These are phyloP conservation scores for Mycena polygramma DNA, from an alignment of 768 basidiomycete species.

Conservation along the genomic window DNA sequence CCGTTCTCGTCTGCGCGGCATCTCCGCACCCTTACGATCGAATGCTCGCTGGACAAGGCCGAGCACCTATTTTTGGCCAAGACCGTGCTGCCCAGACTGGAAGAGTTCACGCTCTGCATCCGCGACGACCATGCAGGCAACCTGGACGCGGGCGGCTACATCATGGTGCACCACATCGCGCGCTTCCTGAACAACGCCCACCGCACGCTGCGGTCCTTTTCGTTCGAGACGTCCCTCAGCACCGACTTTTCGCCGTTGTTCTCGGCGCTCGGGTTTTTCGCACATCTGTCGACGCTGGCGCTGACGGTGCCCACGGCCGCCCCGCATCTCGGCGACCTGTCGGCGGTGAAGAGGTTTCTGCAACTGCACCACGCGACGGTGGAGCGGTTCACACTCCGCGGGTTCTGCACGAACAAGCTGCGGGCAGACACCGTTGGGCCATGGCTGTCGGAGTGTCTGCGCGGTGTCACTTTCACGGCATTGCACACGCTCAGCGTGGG, in stretches of 20 bases:
- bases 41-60: slow-evolving; percentile 30
- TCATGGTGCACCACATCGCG: slow-evolving; percentile 27
- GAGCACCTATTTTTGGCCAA: slow-evolving; percentile 24
- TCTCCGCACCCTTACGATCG: slow-evolving; percentile 25
- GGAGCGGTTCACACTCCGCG: slow-evolving; percentile 24
- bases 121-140: slow-evolving; percentile 24
- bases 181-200: slow-evolving; percentile 32
- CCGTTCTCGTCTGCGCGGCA: slow-evolving; percentile 21
- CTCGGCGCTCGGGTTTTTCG: slow-evolving; percentile 26
- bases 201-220: slow-evolving; percentile 22
- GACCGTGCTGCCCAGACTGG: slow-evolving; percentile 14
- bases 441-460: slow-evolving; percentile 34
- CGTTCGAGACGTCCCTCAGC: slow-evolving; percentile 32
- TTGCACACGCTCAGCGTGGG: slow-evolving; percentile 23
- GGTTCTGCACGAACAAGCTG: slow-evolving; percentile 12
- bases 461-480: slow-evolving; percentile 17
- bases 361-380: slow-evolving; percentile 15
- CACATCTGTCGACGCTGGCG: slow-evolving; percentile 18
- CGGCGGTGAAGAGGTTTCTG: slow-evolving; percentile 25
- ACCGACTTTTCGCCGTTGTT: slow-evolving; percentile 30
- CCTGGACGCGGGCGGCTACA: slow-evolving; percentile 23
- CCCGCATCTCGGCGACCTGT: slow-evolving; percentile 24
- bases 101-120: slow-evolving; percentile 22
- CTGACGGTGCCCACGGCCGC: slow-evolving; percentile 26
- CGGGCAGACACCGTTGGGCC: background rate